These are phyloP conservation scores for Pyrus communis DNA, from an alignment of 306 rosid genomes.

Conservation along the genomic window DNA sequence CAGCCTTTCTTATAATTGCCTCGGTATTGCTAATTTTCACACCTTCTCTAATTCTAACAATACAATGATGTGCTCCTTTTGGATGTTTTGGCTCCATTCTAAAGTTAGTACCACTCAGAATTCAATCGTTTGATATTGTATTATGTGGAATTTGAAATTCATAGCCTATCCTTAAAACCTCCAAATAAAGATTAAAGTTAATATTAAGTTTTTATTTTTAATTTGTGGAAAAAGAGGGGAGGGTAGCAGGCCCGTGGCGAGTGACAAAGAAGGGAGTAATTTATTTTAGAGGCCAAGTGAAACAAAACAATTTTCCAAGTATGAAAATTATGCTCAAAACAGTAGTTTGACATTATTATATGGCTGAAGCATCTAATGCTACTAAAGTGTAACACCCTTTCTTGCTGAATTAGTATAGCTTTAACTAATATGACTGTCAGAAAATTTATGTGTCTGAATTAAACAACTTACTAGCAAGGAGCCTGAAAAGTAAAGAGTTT, in stretches of 20 bases:
- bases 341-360: not conserved
- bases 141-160: not conserved
- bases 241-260: not conserved
- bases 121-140: not conserved
- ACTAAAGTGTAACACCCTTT: not conserved
- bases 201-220: not conserved
- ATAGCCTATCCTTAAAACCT: not conserved
- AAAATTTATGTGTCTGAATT: not conserved
- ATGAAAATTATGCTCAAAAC: not conserved
- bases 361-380: not conserved
- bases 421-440: not conserved
- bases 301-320: not conserved
- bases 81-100: not conserved
- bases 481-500: not conserved
- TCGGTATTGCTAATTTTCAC: slow-evolving; percentile 45
- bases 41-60: slow-evolving; percentile 4
- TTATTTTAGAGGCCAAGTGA: slow-evolving; percentile 1
- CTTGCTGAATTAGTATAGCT: not conserved
- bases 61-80: not conserved
- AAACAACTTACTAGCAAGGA: not conserved
- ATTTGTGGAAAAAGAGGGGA: not conserved
- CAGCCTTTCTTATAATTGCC: slow-evolving; percentile 95
- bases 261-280: not conserved
- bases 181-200: not conserved
- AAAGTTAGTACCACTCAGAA: not conserved